Conservation (phyloP, 2,329 filamentous ascomycete species). For the Exutisphaerella laricina region DNA sequence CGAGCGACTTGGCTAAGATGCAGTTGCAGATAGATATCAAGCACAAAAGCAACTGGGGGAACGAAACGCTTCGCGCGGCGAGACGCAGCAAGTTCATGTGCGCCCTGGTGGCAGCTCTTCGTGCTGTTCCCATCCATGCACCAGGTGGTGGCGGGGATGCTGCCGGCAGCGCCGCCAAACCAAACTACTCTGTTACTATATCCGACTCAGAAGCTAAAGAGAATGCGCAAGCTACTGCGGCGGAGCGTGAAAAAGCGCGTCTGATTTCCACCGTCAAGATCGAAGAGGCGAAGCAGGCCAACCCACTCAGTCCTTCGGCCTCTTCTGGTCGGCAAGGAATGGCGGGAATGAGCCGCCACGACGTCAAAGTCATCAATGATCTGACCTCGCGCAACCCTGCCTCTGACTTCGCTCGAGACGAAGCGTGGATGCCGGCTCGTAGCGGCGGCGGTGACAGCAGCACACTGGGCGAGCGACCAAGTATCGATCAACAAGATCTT, state of each 20-base stretch:
- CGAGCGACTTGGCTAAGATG: constrained; percentile 84
- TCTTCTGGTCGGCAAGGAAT: constrained; percentile 13
- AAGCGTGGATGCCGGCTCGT: constrained; percentile 40
- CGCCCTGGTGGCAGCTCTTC: constrained; percentile 76
- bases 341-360: constrained; percentile 25
- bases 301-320: constrained; percentile 14
- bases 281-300: constrained; percentile 23
- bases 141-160: constrained; percentile 67
- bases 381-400: constrained; percentile 42
- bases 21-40: constrained; percentile 75
- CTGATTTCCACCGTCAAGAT: constrained; percentile 51
- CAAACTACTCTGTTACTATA: constrained; percentile 73
- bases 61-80: constrained; percentile 73
- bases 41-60: constrained; percentile 64
- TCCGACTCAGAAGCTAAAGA: constrained; percentile 60
- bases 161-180: constrained; percentile 61
- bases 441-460: constrained; percentile 28
- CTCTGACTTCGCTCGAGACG: constrained; percentile 37
- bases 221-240: constrained; percentile 53
- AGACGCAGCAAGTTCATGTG: constrained; percentile 96
- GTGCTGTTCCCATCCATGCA: constrained; percentile 77
- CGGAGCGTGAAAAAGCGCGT: constrained; percentile 48
- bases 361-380: constrained; percentile 37
- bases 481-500: constrained; percentile 40
- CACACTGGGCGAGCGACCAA: constrained; percentile 37